These are phyloP conservation scores for Mycosphaerella sp. DNA, from an alignment of 2,329 filamentous ascomycete genomes.

Conservation along the genomic window DNA sequence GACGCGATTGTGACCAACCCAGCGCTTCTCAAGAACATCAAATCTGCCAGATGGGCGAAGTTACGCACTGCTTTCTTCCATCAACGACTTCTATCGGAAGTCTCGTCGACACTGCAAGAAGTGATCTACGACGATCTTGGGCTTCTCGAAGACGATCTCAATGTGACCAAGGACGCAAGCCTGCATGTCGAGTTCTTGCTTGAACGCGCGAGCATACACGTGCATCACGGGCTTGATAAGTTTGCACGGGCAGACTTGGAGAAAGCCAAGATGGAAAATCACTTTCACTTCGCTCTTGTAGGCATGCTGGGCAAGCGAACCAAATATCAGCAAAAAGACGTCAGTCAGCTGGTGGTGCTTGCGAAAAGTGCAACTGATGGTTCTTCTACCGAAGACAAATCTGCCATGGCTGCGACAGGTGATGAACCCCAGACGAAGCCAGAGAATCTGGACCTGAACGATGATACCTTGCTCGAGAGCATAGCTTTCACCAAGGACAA, in stretches of 20 bases:
- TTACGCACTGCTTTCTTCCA: conserved; percentile 69
- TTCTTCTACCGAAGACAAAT: background rate
- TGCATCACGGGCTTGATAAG: conserved; percentile 73
- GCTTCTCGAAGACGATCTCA: conserved; percentile 46
- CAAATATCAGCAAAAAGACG: conserved; percentile 69
- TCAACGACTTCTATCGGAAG: conserved; percentile 60
- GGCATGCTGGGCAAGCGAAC: conserved; percentile 82
- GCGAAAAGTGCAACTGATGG: conserved; percentile 61
- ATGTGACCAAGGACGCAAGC: conserved; percentile 15
- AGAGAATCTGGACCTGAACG: conserved; percentile 69
- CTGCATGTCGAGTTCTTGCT: conserved; percentile 67
- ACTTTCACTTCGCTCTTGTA: conserved; percentile 74
- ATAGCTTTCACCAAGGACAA: conserved; percentile 66
- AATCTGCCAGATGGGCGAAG: conserved; percentile 54
- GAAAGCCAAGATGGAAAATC: conserved; percentile 59
- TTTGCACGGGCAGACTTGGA: conserved; percentile 67
- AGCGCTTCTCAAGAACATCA: conserved; percentile 41
- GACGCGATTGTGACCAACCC: conserved; percentile 52
- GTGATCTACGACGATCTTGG: conserved; percentile 56
- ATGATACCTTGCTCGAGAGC: conserved; percentile 85
- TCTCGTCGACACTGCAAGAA: conserved; percentile 54
- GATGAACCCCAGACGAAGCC: conserved; percentile 17
- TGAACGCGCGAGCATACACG: conserved; percentile 76
- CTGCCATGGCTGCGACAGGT: too few relatives aligned
- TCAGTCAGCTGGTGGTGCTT: conserved; percentile 84